Evolutionary conservation across 176 grass and related monocot genomes (phyloP), one percentile per base, ranked within the genome.

Genomic region (Oryza nivara): DNA sequence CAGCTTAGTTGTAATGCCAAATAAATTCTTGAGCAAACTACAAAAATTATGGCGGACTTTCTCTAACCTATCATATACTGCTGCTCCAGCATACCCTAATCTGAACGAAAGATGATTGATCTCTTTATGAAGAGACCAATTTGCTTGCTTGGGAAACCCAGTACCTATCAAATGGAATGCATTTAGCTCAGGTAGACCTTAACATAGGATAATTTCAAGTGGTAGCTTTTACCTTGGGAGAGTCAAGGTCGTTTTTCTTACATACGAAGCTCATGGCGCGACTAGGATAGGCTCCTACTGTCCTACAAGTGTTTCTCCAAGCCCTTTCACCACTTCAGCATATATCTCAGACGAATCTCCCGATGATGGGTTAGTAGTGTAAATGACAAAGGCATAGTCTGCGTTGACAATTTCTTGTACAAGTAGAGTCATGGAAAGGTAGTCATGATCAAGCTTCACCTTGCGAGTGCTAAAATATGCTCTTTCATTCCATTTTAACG

Each of bases 361-460:
- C 82, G 91, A 85, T 13, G 91, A 96, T 7, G 96, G 93, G 67
- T 96, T 99, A 3, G 84, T 99, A 44, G 96, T 99, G 71, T 99
- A 93, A 90, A 99, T 99, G 26, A 99, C 96, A 81, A 99, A 99
- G 76, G 96, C 96, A 92, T 99, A 99, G 84, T 99, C 96, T 73
- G 96, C 91, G 46, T 89, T 96, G 56, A 99, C 83, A 79, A 99
- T 86, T 91, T 99, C 93, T 96, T 99, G 96, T 77, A 99, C 91
- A 70, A 99, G 88, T 71, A 99, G 91, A 87, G 96, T 93, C 96
- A 99, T 96, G 34, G 89, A 94, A 48, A 99, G 86, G 85, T 89
- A 96, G 3, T 94, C 96, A 72, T 99, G 96, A 92, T 99, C 88
- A 6, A 99, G 74, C 78, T 99, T 99, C 71, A 96, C 96, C 82